Evolutionary conservation across 192 early-diverging fungal species (phyloP).

Genomic region (Entomortierella parvispora): DNA sequence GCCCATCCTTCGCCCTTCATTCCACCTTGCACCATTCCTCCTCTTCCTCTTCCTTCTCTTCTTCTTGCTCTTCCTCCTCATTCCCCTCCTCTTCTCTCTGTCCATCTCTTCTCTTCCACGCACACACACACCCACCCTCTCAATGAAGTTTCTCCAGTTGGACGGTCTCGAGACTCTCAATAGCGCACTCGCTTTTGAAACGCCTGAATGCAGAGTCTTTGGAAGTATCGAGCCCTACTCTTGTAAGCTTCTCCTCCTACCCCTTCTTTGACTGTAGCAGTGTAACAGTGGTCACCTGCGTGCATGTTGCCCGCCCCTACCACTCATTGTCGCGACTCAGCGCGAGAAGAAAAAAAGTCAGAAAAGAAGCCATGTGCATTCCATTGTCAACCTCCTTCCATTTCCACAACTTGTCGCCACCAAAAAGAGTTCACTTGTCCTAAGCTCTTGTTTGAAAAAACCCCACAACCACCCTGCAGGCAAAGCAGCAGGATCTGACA

Average conservation of each 20-base stretch:
- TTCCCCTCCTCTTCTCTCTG: neutral
- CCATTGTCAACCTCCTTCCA: too few species aligned
- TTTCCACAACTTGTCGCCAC: too few species aligned
- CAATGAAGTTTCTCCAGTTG: slow-evolving; percentile 92
- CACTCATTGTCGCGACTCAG: too few species aligned
- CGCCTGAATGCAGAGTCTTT: slow-evolving; percentile 83
- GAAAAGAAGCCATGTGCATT: too few species aligned
- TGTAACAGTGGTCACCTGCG: neutral
- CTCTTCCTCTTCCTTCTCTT: neutral
- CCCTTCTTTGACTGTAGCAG: neutral
- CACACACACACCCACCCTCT: neutral
- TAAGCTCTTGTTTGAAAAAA: too few species aligned
- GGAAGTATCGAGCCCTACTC: slow-evolving; percentile 94
- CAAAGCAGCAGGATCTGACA: slow-evolving; percentile 93
- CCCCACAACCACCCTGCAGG: slow-evolving; percentile 58
- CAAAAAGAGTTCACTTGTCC: too few species aligned
- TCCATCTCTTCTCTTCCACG: neutral
- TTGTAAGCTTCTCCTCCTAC: slow-evolving; percentile 67
- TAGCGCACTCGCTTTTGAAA: slow-evolving; percentile 84
- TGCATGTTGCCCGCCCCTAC: too few species aligned
- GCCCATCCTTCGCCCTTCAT: too few species aligned
- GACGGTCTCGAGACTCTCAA: slow-evolving; percentile 87
- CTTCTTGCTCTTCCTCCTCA: neutral
- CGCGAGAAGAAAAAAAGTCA: too few species aligned
- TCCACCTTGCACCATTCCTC: too few species aligned